These are phyloP conservation scores for Saccharomycopsis hybrid DNA, from an alignment of 1,139 yeast species.

Conservation along the genomic window DNA sequence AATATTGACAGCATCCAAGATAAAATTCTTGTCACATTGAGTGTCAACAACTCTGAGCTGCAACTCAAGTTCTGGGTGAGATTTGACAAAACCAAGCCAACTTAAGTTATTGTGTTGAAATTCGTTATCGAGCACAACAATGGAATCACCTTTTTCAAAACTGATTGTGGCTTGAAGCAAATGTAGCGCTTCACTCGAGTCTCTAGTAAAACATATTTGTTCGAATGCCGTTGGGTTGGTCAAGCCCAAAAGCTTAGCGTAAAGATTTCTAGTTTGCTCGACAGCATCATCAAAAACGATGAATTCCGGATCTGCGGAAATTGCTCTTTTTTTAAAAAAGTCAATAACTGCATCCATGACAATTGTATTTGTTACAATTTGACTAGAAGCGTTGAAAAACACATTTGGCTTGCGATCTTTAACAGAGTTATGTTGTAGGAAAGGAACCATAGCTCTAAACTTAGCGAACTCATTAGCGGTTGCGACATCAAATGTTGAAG, in stretches of 20 bases:
- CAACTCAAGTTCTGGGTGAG: conserved; percentile 14
- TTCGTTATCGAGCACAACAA: conserved; percentile 21
- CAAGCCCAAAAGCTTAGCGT: conserved; percentile 11
- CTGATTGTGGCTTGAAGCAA: conserved; percentile 16
- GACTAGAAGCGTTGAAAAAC: conserved; percentile 18
- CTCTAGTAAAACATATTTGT: conserved; percentile 21
- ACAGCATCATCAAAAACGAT: conserved; percentile 16
- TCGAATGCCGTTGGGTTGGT: conserved; percentile 1
- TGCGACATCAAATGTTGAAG: no score
- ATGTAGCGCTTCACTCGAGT: conserved; percentile 19
- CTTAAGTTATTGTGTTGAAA: conserved; percentile 20
- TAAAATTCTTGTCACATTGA: conserved; percentile 10
- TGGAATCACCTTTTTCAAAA: conserved; percentile 18
- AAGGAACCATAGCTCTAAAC: no score
- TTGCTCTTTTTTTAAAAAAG: conserved; percentile 9
- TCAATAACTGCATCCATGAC: conserved; percentile 11
- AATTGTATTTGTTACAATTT: conserved; percentile 12
- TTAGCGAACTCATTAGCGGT: no score
- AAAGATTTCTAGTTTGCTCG: conserved; percentile 15
- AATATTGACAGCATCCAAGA: conserved; percentile 13
- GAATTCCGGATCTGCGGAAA: conserved; percentile 16
- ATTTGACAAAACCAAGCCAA: conserved; percentile 17
- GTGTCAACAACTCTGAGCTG: conserved; percentile 18
- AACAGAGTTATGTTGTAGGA: no score
- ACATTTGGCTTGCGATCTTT: no score